Base-by-base conservation (phyloP, 352 stramenopile genomes). In the Globisporangium parvum region DNA sequence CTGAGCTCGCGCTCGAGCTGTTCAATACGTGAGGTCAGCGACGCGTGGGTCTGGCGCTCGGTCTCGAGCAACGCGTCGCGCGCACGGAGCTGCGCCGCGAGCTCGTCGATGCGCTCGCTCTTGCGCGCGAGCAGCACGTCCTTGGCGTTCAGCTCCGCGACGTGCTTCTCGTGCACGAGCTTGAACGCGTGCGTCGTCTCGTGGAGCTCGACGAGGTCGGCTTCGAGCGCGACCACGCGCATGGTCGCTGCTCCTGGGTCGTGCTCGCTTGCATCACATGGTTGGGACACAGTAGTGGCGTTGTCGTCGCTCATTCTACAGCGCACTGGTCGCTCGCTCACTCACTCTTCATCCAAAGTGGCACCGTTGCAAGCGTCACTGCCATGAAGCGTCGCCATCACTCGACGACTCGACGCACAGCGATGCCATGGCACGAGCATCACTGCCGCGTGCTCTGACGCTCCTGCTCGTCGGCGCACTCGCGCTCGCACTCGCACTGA, bases 121-220 rank as follows among this genome's bases (percentile, higher is more conserved):
- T 89, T 89, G 5, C 77, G 63, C 6, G 66, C 46, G 6, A 89
- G 66, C 24, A 89, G 39, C 24, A 89, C 15, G n/a, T 87, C 75
- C 49, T 87, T 89, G 0, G 77, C 73, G 50, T 89, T 87, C 45
- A 89, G 63, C 59, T 85, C 76, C 0, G 79, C 79, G 5, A 54
- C 63, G 49, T 87, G 79, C 55, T 83, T 77, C 55, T 89, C 79
- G 17, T 69, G 55, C 0, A 75, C 61, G 12, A 87, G 61, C 63
- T 89, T 89, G 59, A 72, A 65, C 14, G 59, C 46, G 51, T 66
- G 60, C 11, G 57, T 44, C 2, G 62, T 55, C 31, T 71, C 70
- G 12, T 78, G 62, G 10, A 71, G 37, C n/a, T 71, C 41, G 6
- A 47, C 31, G 11, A 37, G 6, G 31, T 37, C 6, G 31, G 31